phyloP scores from a whole-genome alignment of 2,329 filamentous ascomycete species.

The Verticillium tricorpus region DNA sequence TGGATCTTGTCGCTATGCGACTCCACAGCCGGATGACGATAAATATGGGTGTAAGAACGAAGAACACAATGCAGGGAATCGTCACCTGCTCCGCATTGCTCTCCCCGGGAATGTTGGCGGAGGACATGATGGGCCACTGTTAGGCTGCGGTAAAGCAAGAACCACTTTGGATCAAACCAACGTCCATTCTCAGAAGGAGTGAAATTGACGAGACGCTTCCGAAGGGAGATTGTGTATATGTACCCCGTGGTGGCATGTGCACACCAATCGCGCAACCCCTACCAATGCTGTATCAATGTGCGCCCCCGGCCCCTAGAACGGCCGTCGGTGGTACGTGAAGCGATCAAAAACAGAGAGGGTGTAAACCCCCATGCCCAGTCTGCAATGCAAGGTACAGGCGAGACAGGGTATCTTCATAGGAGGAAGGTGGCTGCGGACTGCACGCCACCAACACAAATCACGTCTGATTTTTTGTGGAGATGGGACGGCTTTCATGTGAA shows the following conservation, averaged over 20 bases:
- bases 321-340: neutral
- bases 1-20: slow-evolving; percentile 28
- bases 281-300: neutral
- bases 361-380: neutral
- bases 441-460: neutral
- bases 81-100: slow-evolving; percentile 34
- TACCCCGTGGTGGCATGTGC: neutral
- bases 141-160: neutral
- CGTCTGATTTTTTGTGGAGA: too few relatives aligned
- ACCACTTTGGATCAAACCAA: neutral
- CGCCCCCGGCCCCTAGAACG: neutral
- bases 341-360: neutral
- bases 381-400: neutral
- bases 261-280: neutral
- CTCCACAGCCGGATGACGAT: slow-evolving; percentile 34
- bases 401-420: neutral
- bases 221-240: neutral
- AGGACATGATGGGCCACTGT: slow-evolving; percentile 14
- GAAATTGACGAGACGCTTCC: neutral
- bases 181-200: neutral
- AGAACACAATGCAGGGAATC: slow-evolving; percentile 36
- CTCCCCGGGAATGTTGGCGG: slow-evolving; percentile 22
- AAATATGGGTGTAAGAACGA: slow-evolving; percentile 35
- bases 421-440: neutral
- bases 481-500: too few relatives aligned